Base-by-base conservation (phyloP, 352 stramenopile genomes). In the Phytophthora kernoviae region DNA sequence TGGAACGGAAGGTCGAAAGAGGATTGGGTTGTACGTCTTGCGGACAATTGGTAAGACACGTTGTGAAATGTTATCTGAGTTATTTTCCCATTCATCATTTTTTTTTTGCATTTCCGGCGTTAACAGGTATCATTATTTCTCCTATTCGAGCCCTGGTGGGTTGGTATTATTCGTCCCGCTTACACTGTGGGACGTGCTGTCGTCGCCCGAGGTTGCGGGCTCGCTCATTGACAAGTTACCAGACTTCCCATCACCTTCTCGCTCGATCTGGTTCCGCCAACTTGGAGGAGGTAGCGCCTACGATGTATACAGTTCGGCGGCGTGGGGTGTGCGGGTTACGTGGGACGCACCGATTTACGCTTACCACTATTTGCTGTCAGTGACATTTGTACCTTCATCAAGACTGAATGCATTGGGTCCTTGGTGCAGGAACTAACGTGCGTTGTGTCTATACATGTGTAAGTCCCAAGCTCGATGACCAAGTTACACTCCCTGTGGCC, bases 311-410 rank as follows among this genome's bases (percentile, higher is more conserved):
- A 79, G 57, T 26, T 63, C 63, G 1, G 26, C 60, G 3, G 67
- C 59, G 15, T 93, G 84, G 84, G 73, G 76, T 18, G 61, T 56
- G 5, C 68, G 68, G 10, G 66, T 93, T 20, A 62, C 87, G 7
- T 93, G 84, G 84, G 80, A 91, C 37, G 74, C 84, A 21, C 84
- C 84, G 2, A 56, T 91, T 9, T 86, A 81, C 42, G 66, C 65
- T 5, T 93, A 90, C 44, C 55, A 79, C 46, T 93, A 91, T 66
- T 66, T 91, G 60, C 90, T 93, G 84, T 93, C 73, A 48, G 84
- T 81, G 45, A 18, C 9, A 15, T 18, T 15, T 49, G 18, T 5
- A 49, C 15, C 15, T 15, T 3, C 9, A 6, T 30, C 11, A 14
- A 39, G 11, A 39, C 4, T 2, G 33, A 15, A 17, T 39, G 33